Percentiles rank a stretch among this genome's conserved stretches.
Evolutionary conservation across 805 yeast genomes (phyloP).

Genomic region (Candida ipomoeae): DNA sequence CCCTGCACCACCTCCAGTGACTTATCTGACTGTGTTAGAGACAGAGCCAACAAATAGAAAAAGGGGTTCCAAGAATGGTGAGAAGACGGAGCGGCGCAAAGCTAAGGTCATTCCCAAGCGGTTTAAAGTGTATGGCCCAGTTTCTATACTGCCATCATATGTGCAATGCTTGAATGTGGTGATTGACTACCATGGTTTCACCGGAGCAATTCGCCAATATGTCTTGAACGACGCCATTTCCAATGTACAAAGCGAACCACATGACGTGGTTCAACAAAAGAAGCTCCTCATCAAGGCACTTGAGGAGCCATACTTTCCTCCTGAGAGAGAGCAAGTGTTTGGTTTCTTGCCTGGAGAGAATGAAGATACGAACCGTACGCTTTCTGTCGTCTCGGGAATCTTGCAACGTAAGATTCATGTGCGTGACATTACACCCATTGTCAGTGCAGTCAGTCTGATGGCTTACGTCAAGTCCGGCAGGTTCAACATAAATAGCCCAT

Average conservation of each 20-base stretch:
- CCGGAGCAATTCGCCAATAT: slow-evolving; percentile 14
- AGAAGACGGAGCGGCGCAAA: slow-evolving; percentile 8
- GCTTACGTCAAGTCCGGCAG: slow-evolving; percentile 21
- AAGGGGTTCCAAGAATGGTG: background rate
- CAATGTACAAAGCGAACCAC: slow-evolving; percentile 11
- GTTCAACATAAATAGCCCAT: slow-evolving; percentile 23
- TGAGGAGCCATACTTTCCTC: slow-evolving; percentile 1
- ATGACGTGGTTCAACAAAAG: slow-evolving; percentile 6
- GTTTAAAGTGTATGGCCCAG: slow-evolving; percentile 8
- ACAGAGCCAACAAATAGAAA: background rate
- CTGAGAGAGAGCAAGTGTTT: slow-evolving; percentile 6
- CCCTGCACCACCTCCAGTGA: background rate
- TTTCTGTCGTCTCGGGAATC: slow-evolving; percentile 13
- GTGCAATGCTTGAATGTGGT: slow-evolving; percentile 21
- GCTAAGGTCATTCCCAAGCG: slow-evolving; percentile 12
- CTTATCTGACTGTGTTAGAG: too few relatives aligned
- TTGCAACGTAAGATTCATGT: slow-evolving; percentile 19
- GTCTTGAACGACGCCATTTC: slow-evolving; percentile 14
- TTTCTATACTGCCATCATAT: slow-evolving; percentile 11
- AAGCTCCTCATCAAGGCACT: slow-evolving; percentile 5
- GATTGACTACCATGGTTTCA: slow-evolving; percentile 20
- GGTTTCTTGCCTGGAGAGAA: slow-evolving; percentile 4
- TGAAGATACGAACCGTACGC: background rate
- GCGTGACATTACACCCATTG: slow-evolving; percentile 17
- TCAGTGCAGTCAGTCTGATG: slow-evolving; percentile 20